These are phyloP conservation scores for Fragaria nilgerrensis DNA, from an alignment of 306 rosid species.

Conservation along the genomic window DNA sequence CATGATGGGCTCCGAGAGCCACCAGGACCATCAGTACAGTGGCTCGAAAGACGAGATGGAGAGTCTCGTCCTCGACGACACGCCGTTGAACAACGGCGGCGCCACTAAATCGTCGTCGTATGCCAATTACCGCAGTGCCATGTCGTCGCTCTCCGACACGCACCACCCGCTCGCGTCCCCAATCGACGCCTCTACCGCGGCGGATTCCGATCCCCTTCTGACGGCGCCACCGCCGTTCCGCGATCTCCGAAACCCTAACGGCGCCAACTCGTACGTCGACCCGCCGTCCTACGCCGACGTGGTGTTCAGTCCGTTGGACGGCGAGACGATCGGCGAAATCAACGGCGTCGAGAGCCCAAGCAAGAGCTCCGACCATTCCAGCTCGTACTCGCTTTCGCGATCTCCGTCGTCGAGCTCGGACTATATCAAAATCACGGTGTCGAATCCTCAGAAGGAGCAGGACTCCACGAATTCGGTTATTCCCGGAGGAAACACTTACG, in stretches of 20 bases:
- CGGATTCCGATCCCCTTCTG: constrained; percentile 41
- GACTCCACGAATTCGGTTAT: constrained; percentile 71
- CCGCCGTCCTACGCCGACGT: constrained; percentile 73
- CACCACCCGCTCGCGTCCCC: constrained; percentile 46
- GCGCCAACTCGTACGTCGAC: constrained; percentile 45
- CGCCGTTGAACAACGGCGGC: constrained; percentile 28
- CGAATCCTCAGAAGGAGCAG: constrained; percentile 84
- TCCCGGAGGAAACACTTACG: constrained; percentile 60
- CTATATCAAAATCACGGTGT: constrained; percentile 55
- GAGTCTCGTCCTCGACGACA: constrained; percentile 53
- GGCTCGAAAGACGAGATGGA: constrained; percentile 53
- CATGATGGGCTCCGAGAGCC: constrained; percentile 90
- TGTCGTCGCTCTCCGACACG: constrained; percentile 53
- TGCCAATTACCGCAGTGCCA: constrained; percentile 71
- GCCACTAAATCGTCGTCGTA: constrained; percentile 44
- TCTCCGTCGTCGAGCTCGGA: constrained; percentile 57
- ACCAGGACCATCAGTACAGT: constrained; percentile 47
- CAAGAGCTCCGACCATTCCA: constrained; percentile 40
- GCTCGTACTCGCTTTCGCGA: constrained; percentile 33
- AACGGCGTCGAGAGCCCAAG: constrained; percentile 59
- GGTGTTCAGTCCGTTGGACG: constrained; percentile 66
- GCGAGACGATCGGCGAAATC: constrained; percentile 30
- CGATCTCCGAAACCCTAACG: constrained; percentile 40
- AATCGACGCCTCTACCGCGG: constrained; percentile 21
- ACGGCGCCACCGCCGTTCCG: constrained; percentile 44